Evolutionary conservation across 164 flowering plant species (phyloP).

Genomic region (Magnolia officinalis): DNA sequence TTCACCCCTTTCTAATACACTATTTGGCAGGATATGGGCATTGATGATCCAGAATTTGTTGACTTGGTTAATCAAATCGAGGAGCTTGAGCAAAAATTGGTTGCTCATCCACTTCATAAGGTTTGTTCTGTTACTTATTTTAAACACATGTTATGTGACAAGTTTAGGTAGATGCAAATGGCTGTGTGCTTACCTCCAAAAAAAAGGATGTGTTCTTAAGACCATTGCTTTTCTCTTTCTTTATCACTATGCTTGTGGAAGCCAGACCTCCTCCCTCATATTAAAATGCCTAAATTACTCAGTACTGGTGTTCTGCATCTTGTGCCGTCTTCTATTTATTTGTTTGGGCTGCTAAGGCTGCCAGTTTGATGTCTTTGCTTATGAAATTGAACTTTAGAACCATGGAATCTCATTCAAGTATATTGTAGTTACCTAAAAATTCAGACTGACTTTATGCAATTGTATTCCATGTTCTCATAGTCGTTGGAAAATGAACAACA

Average conservation of each 20-base stretch:
- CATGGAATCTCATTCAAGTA: neutral
- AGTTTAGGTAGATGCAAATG: neutral
- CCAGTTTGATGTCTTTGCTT: neutral
- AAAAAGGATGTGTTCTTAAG: neutral
- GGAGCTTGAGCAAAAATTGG: conserved; percentile 71
- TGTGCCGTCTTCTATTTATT: neutral
- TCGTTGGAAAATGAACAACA: conserved; percentile 68
- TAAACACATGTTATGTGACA: neutral
- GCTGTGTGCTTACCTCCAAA: neutral
- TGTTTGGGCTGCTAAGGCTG: neutral
- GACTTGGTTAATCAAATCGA: conserved; percentile 75
- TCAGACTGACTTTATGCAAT: neutral
- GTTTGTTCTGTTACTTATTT: conserved; percentile 25
- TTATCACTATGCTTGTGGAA: neutral
- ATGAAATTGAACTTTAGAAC: no score
- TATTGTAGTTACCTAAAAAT: neutral
- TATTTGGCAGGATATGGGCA: conserved; percentile 79
- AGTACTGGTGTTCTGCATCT: neutral
- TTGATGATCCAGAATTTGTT: conserved; percentile 84
- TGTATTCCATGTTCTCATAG: conserved; percentile 31
- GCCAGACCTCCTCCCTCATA: neutral
- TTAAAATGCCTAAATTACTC: neutral
- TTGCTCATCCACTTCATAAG: conserved; percentile 82
- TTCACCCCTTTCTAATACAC: neutral
- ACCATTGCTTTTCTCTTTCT: neutral